Percentiles rank a stretch among this genome's conserved stretches.
These are phyloP conservation scores for Kluyveromyces starmeri DNA, from an alignment of 805 yeast species.

Conservation along the genomic window DNA sequence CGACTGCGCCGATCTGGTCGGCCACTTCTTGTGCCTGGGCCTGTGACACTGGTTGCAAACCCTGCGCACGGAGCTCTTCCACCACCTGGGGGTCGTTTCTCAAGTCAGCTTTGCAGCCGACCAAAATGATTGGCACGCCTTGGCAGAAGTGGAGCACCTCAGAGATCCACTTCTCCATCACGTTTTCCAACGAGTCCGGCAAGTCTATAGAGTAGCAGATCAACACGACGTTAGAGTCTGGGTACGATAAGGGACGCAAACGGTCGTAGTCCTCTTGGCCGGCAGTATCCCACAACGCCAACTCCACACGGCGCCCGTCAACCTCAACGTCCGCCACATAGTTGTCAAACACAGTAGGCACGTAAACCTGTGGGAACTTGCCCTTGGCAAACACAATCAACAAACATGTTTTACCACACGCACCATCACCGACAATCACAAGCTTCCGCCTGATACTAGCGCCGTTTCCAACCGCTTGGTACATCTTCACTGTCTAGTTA, in stretches of 20 bases:
- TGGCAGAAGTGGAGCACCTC: conserved; percentile 91
- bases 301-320: conserved; percentile 82
- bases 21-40: conserved; percentile 61
- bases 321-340: conserved; percentile 93
- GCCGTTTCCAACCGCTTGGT: conserved; percentile 10
- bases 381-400: conserved; percentile 80
- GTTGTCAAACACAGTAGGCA: conserved; percentile 93
- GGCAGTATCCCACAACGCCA: conserved; percentile 96
- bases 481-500: conserved; percentile 3
- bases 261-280: conserved; percentile 98
- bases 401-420: conserved; percentile 92
- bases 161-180: conserved; percentile 90
- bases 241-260: conserved; percentile 81
- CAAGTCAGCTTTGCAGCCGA: conserved; percentile 85
- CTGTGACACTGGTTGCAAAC: conserved; percentile 25
- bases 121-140: conserved; percentile 85
- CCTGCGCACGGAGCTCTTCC: conserved; percentile 48
- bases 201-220: conserved; percentile 85
- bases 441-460: conserved; percentile 43
- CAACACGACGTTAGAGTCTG: conserved; percentile 83
- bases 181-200: conserved; percentile 87
- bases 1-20: conserved; percentile 66
- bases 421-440: conserved; percentile 95
- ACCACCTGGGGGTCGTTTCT: conserved; percentile 73
- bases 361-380: conserved; percentile 87